Percentiles rank a stretch among this genome's conserved stretches.
Conservation (phyloP, 208 protist genomes). For the Trypanosoma brucei region DNA sequence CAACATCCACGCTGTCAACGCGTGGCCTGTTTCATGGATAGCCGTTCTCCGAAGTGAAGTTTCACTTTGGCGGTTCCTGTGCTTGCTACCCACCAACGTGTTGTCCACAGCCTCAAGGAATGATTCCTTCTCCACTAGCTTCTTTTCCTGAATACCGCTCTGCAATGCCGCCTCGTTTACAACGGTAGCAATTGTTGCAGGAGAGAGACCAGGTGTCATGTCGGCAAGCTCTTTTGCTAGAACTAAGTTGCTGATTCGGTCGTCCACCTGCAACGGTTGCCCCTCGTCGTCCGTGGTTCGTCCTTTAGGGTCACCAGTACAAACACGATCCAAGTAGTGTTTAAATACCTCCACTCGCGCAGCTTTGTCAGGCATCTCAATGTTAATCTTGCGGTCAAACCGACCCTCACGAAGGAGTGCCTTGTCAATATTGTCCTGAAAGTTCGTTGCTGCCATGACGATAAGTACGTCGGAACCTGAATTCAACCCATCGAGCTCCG, state of each 20-base stretch:
- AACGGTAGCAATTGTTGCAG: constrained; percentile 95
- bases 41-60: constrained; percentile 55
- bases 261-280: constrained; percentile 38
- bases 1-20: constrained; percentile 74
- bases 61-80: constrained; percentile 73
- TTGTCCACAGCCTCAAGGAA: constrained; percentile 83
- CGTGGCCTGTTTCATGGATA: constrained; percentile 74
- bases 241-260: constrained; percentile 54
- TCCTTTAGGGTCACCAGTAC: constrained; percentile 76
- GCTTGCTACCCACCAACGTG: constrained; percentile 75
- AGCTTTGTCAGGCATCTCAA: constrained; percentile 83
- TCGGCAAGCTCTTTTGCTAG: constrained; percentile 53
- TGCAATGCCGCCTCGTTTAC: constrained; percentile 95
- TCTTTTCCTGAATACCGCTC: constrained; percentile 76
- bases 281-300: constrained; percentile 55
- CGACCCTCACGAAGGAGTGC: constrained; percentile 84
- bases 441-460: constrained; percentile 97
- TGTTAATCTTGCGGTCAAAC: constrained; percentile 84
- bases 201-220: constrained; percentile 87
- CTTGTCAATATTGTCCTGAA: constrained; percentile 94
- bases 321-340: constrained; percentile 75
- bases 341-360: constrained; percentile 81
- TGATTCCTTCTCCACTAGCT: constrained; percentile 56
- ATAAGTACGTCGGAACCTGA: constrained; percentile 88
- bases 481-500: constrained; percentile 93